phyloP scores from a whole-genome alignment of 176 grass and related monocot genomes.

The Zea mays region DNA sequence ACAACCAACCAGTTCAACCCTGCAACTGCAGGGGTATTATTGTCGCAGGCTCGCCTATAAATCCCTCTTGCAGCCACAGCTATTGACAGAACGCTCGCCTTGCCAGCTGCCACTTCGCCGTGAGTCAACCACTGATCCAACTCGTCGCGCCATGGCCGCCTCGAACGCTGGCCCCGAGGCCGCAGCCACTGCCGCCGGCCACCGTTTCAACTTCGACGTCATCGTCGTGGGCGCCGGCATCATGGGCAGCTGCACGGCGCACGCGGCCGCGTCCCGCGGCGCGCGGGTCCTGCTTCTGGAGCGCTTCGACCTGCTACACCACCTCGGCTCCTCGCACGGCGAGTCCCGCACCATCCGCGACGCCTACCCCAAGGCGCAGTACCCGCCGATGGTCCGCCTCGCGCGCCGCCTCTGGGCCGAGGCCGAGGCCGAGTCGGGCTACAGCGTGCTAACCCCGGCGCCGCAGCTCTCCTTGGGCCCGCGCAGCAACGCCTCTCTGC shows the following conservation, averaged over 20 bases:
- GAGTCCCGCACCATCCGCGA: constrained; percentile 67
- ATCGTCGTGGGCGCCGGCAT: constrained; percentile 74
- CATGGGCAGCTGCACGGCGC: constrained; percentile 90
- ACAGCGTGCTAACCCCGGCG: constrained; percentile 51
- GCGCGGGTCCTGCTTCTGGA: constrained; percentile 56
- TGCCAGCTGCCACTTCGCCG: not conserved
- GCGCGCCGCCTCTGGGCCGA: constrained; percentile 19
- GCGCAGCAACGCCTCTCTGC: constrained; percentile 1
- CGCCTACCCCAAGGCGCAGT: constrained; percentile 50
- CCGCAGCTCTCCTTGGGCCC: constrained; percentile 60
- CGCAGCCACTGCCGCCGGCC: not conserved
- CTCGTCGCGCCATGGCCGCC: constrained; percentile 10
- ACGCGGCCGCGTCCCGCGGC: constrained; percentile 51
- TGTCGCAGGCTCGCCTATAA: not conserved
- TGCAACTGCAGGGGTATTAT: too few species aligned
- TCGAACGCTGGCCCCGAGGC: not conserved
- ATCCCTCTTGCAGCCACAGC: not conserved
- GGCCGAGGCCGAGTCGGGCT: constrained; percentile 8
- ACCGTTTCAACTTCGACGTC: constrained; percentile 40
- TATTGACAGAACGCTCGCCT: not conserved
- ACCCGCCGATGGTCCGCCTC: constrained; percentile 9
- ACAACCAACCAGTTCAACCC: too few species aligned
- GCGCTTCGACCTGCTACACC: constrained; percentile 75
- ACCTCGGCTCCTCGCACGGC: constrained; percentile 29
- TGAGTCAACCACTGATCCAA: not conserved